Percentiles rank a stretch among this genome's conserved stretches.
Evolutionary conservation across 352 stramenopile species (phyloP).

Genomic region (Globisporangium middletonii): DNA sequence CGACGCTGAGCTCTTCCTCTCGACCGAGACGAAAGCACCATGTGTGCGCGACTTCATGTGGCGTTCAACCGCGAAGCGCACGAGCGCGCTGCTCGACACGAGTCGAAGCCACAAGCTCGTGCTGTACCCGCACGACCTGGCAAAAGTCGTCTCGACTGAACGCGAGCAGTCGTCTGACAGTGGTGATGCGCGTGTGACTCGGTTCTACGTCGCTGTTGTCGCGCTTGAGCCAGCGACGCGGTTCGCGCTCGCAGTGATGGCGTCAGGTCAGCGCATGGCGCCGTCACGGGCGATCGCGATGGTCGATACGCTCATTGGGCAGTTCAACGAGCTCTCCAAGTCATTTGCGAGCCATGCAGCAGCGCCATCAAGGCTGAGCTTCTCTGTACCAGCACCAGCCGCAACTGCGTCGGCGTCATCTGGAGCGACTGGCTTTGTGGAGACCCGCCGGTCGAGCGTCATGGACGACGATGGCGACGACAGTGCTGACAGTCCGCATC

Average conservation of each 20-base stretch:
- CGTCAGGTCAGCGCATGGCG: constrained; percentile 54
- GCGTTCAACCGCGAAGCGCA: constrained; percentile 24
- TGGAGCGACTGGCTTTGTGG: too few relatives aligned
- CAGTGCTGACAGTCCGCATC: not conserved
- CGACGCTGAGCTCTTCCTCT: constrained; percentile 63
- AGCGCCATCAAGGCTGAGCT: not conserved
- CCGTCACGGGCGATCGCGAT: constrained; percentile 49
- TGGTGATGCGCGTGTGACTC: constrained; percentile 6
- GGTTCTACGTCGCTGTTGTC: constrained; percentile 60
- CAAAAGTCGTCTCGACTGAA: constrained; percentile 9
- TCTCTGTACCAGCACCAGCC: not conserved
- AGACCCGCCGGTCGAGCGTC: not conserved
- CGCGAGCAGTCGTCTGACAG: not conserved
- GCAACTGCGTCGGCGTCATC: not conserved
- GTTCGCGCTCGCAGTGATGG: constrained; percentile 53
- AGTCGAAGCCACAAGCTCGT: constrained; percentile 39
- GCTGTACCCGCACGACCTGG: constrained; percentile 50
- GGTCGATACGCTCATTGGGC: constrained; percentile 60
- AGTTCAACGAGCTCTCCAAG: constrained; percentile 55
- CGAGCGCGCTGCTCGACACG: constrained; percentile 9
- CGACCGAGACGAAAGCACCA: constrained; percentile 55
- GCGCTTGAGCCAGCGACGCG: constrained; percentile 26
- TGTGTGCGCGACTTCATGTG: constrained; percentile 71
- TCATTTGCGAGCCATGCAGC: constrained; percentile 18
- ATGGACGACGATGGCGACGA: not conserved